Conservation (phyloP, 768 basidiomycete genomes). For the Panellus pusillus region DNA sequence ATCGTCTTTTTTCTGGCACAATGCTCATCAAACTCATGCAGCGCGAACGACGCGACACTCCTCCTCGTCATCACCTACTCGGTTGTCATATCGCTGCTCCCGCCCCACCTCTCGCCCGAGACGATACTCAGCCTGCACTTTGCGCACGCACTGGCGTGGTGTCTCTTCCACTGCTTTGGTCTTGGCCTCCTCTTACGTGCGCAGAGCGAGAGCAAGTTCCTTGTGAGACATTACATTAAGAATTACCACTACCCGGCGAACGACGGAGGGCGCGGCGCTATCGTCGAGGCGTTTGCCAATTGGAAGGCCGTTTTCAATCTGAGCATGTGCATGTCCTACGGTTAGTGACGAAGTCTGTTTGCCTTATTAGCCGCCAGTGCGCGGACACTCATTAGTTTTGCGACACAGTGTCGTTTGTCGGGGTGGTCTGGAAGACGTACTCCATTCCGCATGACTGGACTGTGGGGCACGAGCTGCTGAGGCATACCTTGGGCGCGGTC, state of each 20-base stretch:
- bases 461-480: slow-evolving; percentile 80
- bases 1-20: slow-evolving; percentile 17
- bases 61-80: slow-evolving; percentile 73
- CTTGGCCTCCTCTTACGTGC: slow-evolving; percentile 81
- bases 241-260: slow-evolving; percentile 85
- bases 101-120: slow-evolving; percentile 44
- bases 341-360: slow-evolving; percentile 37
- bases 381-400: slow-evolving; percentile 4
- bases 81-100: slow-evolving; percentile 57
- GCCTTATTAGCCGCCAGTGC: neutral
- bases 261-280: slow-evolving; percentile 71
- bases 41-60: slow-evolving; percentile 84
- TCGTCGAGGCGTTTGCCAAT: slow-evolving; percentile 92
- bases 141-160: slow-evolving; percentile 82
- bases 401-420: slow-evolving; percentile 72
- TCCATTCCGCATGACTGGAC: slow-evolving; percentile 81
- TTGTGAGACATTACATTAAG: slow-evolving; percentile 93
- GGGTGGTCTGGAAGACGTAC: slow-evolving; percentile 91
- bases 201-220: slow-evolving; percentile 83
- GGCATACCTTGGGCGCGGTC: slow-evolving; percentile 87
- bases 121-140: slow-evolving; percentile 69
- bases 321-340: slow-evolving; percentile 93
- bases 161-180: slow-evolving; percentile 83
- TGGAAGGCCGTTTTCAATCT: slow-evolving; percentile 95
- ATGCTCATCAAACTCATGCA: slow-evolving; percentile 33